Conservation (phyloP, 129 eudicot species). For the Heracleum sosnowskyi region DNA sequence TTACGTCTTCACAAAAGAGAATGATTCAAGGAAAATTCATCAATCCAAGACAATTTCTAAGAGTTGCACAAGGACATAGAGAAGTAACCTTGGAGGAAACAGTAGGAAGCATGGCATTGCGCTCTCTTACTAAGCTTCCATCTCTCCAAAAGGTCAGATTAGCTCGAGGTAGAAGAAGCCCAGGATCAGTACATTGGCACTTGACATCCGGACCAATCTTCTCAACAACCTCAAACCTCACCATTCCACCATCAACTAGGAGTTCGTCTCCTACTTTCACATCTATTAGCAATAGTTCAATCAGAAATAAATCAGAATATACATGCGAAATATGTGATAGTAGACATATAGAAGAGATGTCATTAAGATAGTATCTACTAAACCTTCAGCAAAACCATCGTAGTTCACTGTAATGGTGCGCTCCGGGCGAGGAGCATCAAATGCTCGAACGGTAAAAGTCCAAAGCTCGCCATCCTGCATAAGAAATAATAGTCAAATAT, state of each 20-base stretch:
- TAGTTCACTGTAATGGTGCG: constrained; percentile 76
- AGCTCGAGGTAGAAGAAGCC: constrained; percentile 85
- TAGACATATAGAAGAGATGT: neutral
- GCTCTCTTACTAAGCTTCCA: constrained; percentile 83
- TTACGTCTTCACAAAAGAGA: neutral
- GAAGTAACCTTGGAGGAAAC: constrained; percentile 77
- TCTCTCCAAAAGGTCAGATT: constrained; percentile 89
- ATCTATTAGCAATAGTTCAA: constrained; percentile 34
- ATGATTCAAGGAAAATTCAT: too few species aligned
- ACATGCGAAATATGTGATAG: neutral
- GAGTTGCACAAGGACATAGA: neutral
- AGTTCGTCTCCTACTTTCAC: constrained; percentile 94
- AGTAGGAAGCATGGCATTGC: constrained; percentile 90
- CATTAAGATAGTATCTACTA: too few species aligned
- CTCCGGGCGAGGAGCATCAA: constrained; percentile 64
- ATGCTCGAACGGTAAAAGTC: constrained; percentile 88
- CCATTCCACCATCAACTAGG: constrained; percentile 98
- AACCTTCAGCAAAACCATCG: constrained; percentile 96
- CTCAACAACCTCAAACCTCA: constrained; percentile 92
- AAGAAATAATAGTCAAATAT: neutral
- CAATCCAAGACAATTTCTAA: neutral
- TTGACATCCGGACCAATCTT: constrained; percentile 98
- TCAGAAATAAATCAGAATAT: neutral
- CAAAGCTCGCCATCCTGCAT: constrained; percentile 88
- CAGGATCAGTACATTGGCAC: constrained; percentile 90